These are phyloP conservation scores for Aspergillus felis DNA, from an alignment of 2,329 filamentous ascomycete genomes.

Conservation along the genomic window DNA sequence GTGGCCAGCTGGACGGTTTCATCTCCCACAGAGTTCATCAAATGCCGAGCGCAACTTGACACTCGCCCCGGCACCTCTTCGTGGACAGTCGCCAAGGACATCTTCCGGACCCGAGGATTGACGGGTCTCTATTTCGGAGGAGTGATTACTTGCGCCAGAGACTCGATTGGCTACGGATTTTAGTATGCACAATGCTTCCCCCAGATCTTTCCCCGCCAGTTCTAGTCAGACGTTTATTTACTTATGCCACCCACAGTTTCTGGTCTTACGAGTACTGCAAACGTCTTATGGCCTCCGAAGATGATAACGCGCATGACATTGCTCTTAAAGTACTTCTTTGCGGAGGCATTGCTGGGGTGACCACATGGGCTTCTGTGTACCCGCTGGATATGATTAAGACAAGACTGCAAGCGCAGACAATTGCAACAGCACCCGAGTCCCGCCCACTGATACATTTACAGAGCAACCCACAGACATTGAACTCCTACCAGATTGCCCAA, in stretches of 20 bases:
- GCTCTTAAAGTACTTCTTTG: constrained; percentile 70
- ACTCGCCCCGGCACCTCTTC: constrained; percentile 49
- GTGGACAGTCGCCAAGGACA: constrained; percentile 60
- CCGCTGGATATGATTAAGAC: constrained; percentile 93
- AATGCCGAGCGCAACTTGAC: constrained; percentile 78
- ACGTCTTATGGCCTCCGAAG: constrained; percentile 48
- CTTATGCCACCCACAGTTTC: constrained; percentile 51
- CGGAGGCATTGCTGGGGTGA: constrained; percentile 80
- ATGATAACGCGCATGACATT: constrained; percentile 46
- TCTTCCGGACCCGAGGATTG: constrained; percentile 57
- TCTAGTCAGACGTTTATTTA: constrained; percentile 8
- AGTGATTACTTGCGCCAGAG: constrained; percentile 72
- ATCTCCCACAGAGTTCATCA: constrained; percentile 84
- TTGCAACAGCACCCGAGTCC: constrained; percentile 20
- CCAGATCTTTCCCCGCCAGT: constrained; percentile 6
- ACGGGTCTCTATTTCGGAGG: constrained; percentile 79
- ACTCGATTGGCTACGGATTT: constrained; percentile 92
- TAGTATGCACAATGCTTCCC: constrained; percentile 54
- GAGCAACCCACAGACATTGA: constrained; percentile 28
- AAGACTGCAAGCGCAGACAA: constrained; percentile 71
- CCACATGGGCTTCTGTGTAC: constrained; percentile 87
- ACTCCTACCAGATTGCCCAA: constrained; percentile 62
- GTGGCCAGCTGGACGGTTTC: constrained; percentile 82
- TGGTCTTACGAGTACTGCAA: constrained; percentile 83
- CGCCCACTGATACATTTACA: constrained; percentile 19